A percentile compares a stretch with the other conserved stretches of the same genome.
Evolutionary conservation across 1,139 yeast genomes (phyloP).

Genomic region (Kodamaea sp.): DNA sequence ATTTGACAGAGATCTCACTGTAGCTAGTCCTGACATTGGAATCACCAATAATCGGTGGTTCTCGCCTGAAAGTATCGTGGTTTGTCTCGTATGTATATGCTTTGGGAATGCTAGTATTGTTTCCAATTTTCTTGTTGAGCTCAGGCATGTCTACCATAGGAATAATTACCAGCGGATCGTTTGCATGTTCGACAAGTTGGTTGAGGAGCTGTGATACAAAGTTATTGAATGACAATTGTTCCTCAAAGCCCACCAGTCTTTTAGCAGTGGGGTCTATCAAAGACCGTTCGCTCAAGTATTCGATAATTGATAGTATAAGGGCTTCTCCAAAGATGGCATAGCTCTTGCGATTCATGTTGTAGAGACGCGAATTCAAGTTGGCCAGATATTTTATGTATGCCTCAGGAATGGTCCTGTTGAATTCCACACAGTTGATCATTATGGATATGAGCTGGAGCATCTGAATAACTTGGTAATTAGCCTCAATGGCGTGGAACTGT

Average conservation of each 20-base stretch:
- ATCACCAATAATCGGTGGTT: not conserved
- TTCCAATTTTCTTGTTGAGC: not conserved
- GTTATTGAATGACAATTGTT: constrained; percentile 12
- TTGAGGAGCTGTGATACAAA: constrained; percentile 18
- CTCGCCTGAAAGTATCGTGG: too few species aligned
- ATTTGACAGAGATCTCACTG: constrained; percentile 11
- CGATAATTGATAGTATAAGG: constrained; percentile 19
- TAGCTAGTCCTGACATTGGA: constrained; percentile 2
- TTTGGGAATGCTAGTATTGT: not conserved
- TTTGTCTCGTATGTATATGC: constrained; percentile 1
- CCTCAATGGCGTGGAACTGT: constrained; percentile 13
- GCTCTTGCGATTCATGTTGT: constrained; percentile 15
- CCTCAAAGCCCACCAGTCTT: constrained; percentile 8
- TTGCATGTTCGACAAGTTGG: constrained; percentile 12
- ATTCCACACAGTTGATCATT: constrained; percentile 19
- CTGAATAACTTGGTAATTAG: constrained; percentile 20
- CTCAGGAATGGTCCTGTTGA: constrained; percentile 16
- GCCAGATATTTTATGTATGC: constrained; percentile 14
- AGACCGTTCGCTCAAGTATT: constrained; percentile 7
- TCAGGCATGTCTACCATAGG: constrained; percentile 1
- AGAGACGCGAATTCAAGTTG: constrained; percentile 23
- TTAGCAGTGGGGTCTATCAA: not conserved
- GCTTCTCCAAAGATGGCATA: constrained; percentile 26
- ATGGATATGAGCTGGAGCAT: constrained; percentile 21
- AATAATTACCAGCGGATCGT: constrained; percentile 5